Conservation (phyloP, 164 flowering plant species). For the Umbellularia californica region DNA sequence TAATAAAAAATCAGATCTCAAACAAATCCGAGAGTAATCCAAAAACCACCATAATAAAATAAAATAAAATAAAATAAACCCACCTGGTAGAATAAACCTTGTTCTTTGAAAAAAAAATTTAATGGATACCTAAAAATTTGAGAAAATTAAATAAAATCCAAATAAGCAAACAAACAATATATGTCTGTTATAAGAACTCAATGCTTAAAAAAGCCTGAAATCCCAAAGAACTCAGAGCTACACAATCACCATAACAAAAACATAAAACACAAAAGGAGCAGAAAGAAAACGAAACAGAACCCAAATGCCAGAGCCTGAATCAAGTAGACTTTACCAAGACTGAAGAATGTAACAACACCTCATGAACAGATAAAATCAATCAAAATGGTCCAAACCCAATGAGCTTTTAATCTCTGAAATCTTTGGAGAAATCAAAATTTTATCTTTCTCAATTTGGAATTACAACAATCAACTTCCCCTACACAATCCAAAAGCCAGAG, state of each 20-base stretch:
- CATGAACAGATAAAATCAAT: background rate
- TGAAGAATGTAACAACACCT: background rate
- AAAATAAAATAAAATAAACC: background rate
- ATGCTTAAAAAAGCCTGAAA: too few species aligned
- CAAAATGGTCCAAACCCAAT: slow-evolving; percentile 5
- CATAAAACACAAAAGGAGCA: too few species aligned
- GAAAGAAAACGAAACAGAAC: too few species aligned
- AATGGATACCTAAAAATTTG: background rate
- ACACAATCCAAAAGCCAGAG: too few species aligned
- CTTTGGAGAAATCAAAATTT: background rate
- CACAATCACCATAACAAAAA: too few species aligned
- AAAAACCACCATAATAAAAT: background rate
- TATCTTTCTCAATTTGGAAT: background rate
- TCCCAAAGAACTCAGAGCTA: too few species aligned
- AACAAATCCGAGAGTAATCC: background rate
- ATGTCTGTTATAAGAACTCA: too few species aligned
- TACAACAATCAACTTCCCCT: slow-evolving; percentile 4
- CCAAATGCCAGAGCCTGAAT: background rate
- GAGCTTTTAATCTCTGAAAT: background rate
- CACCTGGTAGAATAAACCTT: too few species aligned
- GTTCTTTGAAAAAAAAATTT: too few species aligned
- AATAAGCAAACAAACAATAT: background rate
- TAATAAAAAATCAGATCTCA: background rate
- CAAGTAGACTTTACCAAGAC: background rate
- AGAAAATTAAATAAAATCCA: too few species aligned